Evolutionary conservation across 2,329 filamentous ascomycete species (phyloP).

Genomic region (Calonectria hongkongensis): DNA sequence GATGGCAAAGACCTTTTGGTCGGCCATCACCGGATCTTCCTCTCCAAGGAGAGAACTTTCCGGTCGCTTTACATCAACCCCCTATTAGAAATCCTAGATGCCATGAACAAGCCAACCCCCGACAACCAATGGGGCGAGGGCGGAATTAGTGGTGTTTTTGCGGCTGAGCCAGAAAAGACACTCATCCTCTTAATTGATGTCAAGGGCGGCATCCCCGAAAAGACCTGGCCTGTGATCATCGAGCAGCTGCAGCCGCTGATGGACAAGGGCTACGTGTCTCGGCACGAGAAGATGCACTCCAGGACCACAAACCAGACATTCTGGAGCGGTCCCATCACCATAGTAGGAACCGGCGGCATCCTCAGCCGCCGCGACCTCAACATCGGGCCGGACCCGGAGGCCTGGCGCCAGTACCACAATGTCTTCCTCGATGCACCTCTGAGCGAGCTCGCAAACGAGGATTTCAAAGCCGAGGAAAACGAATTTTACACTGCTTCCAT

Average conservation of each 20-base stretch:
- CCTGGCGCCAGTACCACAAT: constrained; percentile 64
- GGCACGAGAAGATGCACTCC: constrained; percentile 64
- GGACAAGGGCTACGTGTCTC: constrained; percentile 73
- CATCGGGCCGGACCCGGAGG: constrained; percentile 35
- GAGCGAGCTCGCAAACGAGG: constrained; percentile 56
- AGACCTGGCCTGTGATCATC: constrained; percentile 53
- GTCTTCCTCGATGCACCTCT: constrained; percentile 81
- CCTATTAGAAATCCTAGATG: constrained; percentile 74
- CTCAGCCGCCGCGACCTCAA: constrained; percentile 47
- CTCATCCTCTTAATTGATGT: constrained; percentile 80
- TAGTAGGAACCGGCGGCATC: constrained; percentile 79
- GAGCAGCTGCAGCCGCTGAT: constrained; percentile 72
- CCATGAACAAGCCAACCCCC: constrained; percentile 35
- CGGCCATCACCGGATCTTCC: constrained; percentile 73
- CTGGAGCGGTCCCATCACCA: constrained; percentile 73
- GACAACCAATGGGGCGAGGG: background rate
- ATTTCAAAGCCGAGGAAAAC: constrained; percentile 45
- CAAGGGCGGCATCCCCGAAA: constrained; percentile 67
- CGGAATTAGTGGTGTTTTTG: constrained; percentile 70
- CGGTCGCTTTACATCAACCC: constrained; percentile 78
- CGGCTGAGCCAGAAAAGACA: constrained; percentile 69
- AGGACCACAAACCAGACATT: constrained; percentile 62
- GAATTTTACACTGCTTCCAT: constrained; percentile 82
- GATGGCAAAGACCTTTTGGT: constrained; percentile 73
- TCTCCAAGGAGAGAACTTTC: constrained; percentile 74